Base-by-base conservation (phyloP, 441 rosid genomes). In the Adansonia rubrostipa region DNA sequence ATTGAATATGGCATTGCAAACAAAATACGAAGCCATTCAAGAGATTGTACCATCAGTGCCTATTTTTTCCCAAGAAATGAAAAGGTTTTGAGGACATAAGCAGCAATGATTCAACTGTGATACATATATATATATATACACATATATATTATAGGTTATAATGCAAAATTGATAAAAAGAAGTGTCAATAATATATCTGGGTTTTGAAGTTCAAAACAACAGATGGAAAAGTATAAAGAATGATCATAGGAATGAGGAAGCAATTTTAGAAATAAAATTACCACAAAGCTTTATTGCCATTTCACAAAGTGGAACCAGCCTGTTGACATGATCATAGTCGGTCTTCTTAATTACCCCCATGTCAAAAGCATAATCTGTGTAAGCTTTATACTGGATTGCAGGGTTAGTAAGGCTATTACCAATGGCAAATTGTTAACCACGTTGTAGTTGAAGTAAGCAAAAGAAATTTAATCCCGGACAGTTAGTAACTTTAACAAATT, bases 341-440 rank as follows among this genome's bases (percentile, higher is more conserved):
- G 86, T 6, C 79, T 92, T 71, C 51, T 83, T 80, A 67, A 95
- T 92, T 28, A 28, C 33, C 33, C 33, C 33, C 33, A 28, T 91
- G 63, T 92, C 87, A 83, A 95, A 84, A 56, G 98, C 99, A 80
- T 85, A 95, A 85, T 95, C 98, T 54, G 97, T 86, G 82, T 95
- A 95, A 58, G 99, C 97, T 84, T 92, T 89, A 78, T 93, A 95
- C 79, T 95, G 99, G 79, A 91, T 71, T 74, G 88, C 91, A 77
- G 97, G 99, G 81, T 95, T 88, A 42, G 99, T 95, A 56, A 93
- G 96, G 74, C 98, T 98, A 79, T 93, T 96, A 74, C 98, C 99
- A 80, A 28, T 2, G 58, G 99, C 98, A 79, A 95, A 89, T 74
- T 95, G 89, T 79, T 82, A 60, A 20, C 78, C 42, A 54, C 79